Conservation (phyloP, 73 alveolate genomes). For the Tetrahymena elliotti region DNA sequence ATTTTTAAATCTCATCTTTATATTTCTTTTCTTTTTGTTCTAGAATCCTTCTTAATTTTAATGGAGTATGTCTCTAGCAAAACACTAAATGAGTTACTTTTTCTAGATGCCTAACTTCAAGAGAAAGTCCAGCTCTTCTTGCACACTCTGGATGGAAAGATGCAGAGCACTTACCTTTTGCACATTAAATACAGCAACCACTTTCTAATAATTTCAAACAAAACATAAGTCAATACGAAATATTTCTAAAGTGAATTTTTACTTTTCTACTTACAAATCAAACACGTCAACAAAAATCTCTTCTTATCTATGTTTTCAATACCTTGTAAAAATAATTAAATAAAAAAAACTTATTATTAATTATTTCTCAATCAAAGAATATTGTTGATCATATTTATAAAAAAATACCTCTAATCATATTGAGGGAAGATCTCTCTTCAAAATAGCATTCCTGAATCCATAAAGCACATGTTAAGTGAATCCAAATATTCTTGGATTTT, state of each 20-base stretch:
- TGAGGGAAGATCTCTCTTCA: constrained; percentile 11
- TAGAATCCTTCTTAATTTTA: constrained; percentile 23
- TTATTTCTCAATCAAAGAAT: too few species aligned
- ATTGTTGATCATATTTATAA: background rate
- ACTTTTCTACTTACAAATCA: constrained; percentile 18
- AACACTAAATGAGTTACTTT: constrained; percentile 17
- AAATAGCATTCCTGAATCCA: constrained; percentile 37
- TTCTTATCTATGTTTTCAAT: constrained; percentile 17
- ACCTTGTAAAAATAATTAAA: too few species aligned
- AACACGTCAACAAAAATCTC: constrained; percentile 13
- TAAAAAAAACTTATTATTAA: too few species aligned
- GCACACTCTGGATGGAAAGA: constrained; percentile 41
- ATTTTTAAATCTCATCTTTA: constrained; percentile 27
- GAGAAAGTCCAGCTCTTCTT: constrained; percentile 27
- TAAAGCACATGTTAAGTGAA: constrained; percentile 34
- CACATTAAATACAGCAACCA: constrained; percentile 39
- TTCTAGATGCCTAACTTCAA: background rate
- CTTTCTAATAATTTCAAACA: background rate
- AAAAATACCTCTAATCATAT: background rate
- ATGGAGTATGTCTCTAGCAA: constrained; percentile 24
- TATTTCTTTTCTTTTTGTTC: constrained; percentile 30
- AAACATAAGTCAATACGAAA: background rate
- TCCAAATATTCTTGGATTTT: constrained; percentile 10
- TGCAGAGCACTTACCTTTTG: constrained; percentile 22
- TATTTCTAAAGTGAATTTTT: background rate